Conservation (phyloP, 192 early-diverging fungal species). For the Diversispora eburnea region DNA sequence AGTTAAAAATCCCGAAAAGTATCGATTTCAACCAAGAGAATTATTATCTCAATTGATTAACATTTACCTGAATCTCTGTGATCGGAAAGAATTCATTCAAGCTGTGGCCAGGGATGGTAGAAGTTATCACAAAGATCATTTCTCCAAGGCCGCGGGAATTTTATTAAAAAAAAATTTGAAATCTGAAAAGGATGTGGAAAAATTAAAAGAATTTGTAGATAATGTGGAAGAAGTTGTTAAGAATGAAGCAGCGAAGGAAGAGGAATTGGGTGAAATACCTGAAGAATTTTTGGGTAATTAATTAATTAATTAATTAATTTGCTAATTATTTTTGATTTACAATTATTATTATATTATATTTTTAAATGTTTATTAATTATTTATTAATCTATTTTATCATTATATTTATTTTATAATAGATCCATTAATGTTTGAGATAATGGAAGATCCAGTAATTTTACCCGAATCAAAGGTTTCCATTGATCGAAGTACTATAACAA, state of each 20-base stretch:
- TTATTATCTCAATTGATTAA: constrained; percentile 81
- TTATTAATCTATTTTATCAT: not conserved
- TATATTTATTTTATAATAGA: constrained; percentile 42
- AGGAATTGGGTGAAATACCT: constrained; percentile 76
- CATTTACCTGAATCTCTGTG: constrained; percentile 76
- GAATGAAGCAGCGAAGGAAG: constrained; percentile 64
- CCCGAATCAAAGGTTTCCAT: constrained; percentile 78
- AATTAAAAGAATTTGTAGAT: constrained; percentile 64
- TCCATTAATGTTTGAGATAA: constrained; percentile 79
- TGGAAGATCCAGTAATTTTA: constrained; percentile 91
- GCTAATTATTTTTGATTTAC: too few species aligned
- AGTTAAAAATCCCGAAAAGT: constrained; percentile 79
- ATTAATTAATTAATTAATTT: too few species aligned
- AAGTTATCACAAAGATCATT: constrained; percentile 74
- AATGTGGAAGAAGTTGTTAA: constrained; percentile 70
- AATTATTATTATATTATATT: too few species aligned
- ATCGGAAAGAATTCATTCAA: constrained; percentile 59
- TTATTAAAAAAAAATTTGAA: constrained; percentile 65
- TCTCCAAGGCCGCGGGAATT: constrained; percentile 70
- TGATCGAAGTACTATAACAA: constrained; percentile 85
- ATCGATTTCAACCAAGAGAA: constrained; percentile 81
- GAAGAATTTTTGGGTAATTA: constrained; percentile 83
- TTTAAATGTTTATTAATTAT: not conserved
- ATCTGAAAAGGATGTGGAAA: constrained; percentile 54
- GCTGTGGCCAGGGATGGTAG: constrained; percentile 85